phyloP scores from a whole-genome alignment of 176 grass and related monocot species.

The Oryza punctata region DNA sequence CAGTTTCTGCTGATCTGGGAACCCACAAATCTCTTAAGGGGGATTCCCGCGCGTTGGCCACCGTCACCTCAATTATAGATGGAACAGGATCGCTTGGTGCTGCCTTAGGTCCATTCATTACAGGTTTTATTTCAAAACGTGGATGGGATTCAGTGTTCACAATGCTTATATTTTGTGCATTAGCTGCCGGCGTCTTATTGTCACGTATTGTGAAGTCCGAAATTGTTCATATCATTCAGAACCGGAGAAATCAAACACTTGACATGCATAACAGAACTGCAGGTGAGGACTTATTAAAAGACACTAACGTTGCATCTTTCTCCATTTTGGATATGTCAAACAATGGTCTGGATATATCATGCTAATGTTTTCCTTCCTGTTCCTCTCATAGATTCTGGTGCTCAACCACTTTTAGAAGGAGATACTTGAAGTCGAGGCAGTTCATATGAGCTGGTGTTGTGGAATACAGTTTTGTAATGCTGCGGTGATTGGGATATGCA shows the following conservation, averaged over 20 bases:
- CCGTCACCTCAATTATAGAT: conserved; percentile 71
- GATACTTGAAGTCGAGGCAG: conserved; percentile 25
- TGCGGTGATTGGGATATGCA: background rate
- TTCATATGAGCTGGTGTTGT: background rate
- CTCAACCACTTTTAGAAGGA: conserved; percentile 48
- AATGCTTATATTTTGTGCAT: conserved; percentile 65
- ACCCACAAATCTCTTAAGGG: conserved; percentile 71
- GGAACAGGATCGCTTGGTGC: conserved; percentile 72
- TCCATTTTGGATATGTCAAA: background rate
- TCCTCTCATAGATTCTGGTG: conserved; percentile 38
- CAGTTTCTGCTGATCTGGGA: conserved; percentile 72
- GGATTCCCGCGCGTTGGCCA: conserved; percentile 68
- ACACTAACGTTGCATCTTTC: background rate
- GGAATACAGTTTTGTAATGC: background rate
- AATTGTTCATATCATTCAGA: conserved; percentile 46
- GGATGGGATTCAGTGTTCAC: conserved; percentile 58
- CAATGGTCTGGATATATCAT: background rate
- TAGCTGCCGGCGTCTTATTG: conserved; percentile 39
- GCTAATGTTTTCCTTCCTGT: conserved; percentile 11
- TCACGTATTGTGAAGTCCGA: conserved; percentile 56
- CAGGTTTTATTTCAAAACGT: conserved; percentile 57
- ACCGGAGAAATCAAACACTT: conserved; percentile 33
- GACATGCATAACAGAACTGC: conserved; percentile 29
- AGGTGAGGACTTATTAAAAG: conserved; percentile 38
- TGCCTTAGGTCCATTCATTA: conserved; percentile 67